These are phyloP conservation scores for Penicillium arizonense DNA, from an alignment of 495 filamentous ascomycete genomes.

Conservation along the genomic window DNA sequence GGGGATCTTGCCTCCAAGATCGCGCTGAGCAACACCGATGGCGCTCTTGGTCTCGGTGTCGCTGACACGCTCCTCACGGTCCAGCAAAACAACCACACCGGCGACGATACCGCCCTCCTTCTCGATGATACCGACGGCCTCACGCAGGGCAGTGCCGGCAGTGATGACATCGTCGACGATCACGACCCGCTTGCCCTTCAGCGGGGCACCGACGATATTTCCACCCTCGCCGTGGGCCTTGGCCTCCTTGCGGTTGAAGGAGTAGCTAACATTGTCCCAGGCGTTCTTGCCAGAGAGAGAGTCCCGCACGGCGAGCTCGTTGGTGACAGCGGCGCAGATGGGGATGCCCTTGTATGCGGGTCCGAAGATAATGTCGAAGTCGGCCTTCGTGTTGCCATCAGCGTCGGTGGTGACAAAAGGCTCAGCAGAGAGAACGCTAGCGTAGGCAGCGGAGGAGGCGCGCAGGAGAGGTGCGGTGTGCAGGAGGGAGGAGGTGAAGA, in stretches of 20 bases:
- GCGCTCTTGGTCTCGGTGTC: slow-evolving; percentile 59
- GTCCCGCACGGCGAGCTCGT: slow-evolving; percentile 66
- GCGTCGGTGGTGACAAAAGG: slow-evolving; percentile 39
- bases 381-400: slow-evolving; percentile 30
- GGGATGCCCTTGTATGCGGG: slow-evolving; percentile 97
- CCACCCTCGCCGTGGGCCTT: slow-evolving; percentile 95
- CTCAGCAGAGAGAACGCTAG: slow-evolving; percentile 59
- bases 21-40: slow-evolving; percentile 75
- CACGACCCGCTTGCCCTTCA: slow-evolving; percentile 80
- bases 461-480: slow-evolving; percentile 71
- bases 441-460: slow-evolving; percentile 76
- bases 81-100: slow-evolving; percentile 83
- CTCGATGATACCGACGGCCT: slow-evolving; percentile 81
- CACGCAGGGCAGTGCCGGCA: slow-evolving; percentile 87
- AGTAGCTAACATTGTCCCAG: slow-evolving; percentile 63
- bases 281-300: slow-evolving; percentile 33
- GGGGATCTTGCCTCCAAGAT: slow-evolving; percentile 50
- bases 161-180: slow-evolving; percentile 97
- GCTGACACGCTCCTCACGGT: slow-evolving; percentile 79
- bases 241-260: slow-evolving; percentile 91
- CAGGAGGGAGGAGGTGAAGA: slow-evolving; percentile 93
- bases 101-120: slow-evolving; percentile 77
- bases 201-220: slow-evolving; percentile 78
- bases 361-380: slow-evolving; percentile 52
- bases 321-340: slow-evolving; percentile 69